Evolutionary conservation across 306 rosid genomes (phyloP), one percentile per base, ranked within the genome.

Genomic region (Abrus precatorius): DNA sequence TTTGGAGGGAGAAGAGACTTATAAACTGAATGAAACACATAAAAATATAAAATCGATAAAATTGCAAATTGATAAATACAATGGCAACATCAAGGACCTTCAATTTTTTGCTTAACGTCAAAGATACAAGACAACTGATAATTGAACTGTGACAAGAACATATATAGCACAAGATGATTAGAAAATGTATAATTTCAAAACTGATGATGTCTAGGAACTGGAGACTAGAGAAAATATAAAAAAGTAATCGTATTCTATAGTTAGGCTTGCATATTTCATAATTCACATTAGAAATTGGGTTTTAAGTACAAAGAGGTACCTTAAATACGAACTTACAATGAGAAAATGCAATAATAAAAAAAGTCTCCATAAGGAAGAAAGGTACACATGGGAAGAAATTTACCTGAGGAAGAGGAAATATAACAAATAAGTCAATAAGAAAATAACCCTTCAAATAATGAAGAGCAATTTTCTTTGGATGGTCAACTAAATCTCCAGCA

Each of bases 401-500:
- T 82, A 92, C 98, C 85, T 92, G 96, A 83, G 98, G 97, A 87
- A 94, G 92, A 6, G 97, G 98, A 62, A 94, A 61, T 44, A 87
- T 88, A 70, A 82, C 81, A 65, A 90, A 88, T 12, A 89, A 54
- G 88, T 94, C 98, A 10, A 94, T 2, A 14, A 89, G 50, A 77
- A 94, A 91, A 47, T 64, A 88, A 68, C 94, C 74, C 69, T 62
- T 12, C 55, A 94, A 53, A 84, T 94, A 94, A 83, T 89, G 67
- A 44, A 80, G 59, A 38, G 97, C 97, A 70, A 94, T 92, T 84
- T 85, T 82, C 78, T 77, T 88, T 14, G 98, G 98, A 76, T 88
- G 90, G 82, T 92, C 98, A 75, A 87, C 96, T 82, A 94, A 82
- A 71, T 87, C 93, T 40, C 98, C 98, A 60, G 98, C 94, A 84